Evolutionary conservation across 2,329 filamentous ascomycete species (phyloP), one percentile per base, ranked within the genome.

Genomic region (Penicillium vulpinum): DNA sequence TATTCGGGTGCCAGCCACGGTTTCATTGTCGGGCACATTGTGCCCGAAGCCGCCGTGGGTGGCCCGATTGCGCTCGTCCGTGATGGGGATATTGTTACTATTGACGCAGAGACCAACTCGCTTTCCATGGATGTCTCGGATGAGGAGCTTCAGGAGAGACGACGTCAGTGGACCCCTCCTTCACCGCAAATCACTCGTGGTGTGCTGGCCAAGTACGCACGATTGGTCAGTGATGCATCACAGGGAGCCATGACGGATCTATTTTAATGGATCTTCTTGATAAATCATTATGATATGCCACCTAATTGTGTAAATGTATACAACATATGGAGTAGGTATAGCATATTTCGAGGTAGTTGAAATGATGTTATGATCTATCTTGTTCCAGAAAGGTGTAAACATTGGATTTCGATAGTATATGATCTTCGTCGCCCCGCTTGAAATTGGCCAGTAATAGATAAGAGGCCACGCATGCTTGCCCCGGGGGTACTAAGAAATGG

Each of bases 11-110:
- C 92, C 2, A 89, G 85, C 52, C 92, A 97, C 73, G 92, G 92
- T 0, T 96, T 96, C 74, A 94, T 96, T 68, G 91, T 97, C 16
- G 93, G 93, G 0, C 92, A 97, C 69, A 90, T 97, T 16, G 89
- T 90, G 4, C 92, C 92, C 2, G 92, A 97, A 76, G 93, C 92
- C 0, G 91, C 90, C 1, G 87, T 88, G 1, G 92, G 92, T 15
- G 92, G 92, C 0, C 92, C 92, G 0, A 91, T 97, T 68, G 92
- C 89, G 0, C 78, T 96, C 3, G 90, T 97, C 2, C 72, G 79
- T 64, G 83, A 94, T 66, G 92, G 91, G 2, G 92, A 97, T 74
- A 75, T 84, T 22, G 85, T 97, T 50, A 91, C 89, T 4, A 97
- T 97, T 68, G 90, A 94, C 71, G 92, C 92, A 0, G 86, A 90